Conservation (phyloP, 2,329 filamentous ascomycete species). For the Neopestalotiopsis rosae region DNA sequence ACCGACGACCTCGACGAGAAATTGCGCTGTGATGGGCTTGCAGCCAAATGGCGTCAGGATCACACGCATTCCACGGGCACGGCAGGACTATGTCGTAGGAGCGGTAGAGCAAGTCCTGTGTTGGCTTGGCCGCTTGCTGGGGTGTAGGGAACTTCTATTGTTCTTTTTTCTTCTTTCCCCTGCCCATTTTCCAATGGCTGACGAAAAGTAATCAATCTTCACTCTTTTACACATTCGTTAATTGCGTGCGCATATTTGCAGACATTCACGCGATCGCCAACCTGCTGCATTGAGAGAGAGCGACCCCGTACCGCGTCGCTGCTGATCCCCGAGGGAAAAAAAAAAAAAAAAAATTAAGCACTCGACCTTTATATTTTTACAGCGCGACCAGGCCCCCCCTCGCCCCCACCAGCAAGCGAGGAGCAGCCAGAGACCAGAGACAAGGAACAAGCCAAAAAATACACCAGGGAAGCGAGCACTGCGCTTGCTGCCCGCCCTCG, state of each 20-base stretch:
- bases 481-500: neutral
- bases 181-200: neutral
- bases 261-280: neutral
- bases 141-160: neutral
- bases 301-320: neutral
- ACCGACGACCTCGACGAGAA: slow-evolving; percentile 11
- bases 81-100: neutral
- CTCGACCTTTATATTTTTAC: neutral
- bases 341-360: neutral
- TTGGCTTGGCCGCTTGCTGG: neutral
- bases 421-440: neutral
- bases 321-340: neutral
- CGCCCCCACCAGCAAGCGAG: neutral
- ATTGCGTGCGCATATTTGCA: neutral
- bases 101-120: neutral
- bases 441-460: neutral
- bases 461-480: neutral
- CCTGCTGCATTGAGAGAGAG: neutral
- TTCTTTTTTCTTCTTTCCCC: neutral
- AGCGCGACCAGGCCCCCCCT: neutral
- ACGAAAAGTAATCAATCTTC: neutral
- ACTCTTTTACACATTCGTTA: neutral
- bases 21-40: slow-evolving; percentile 14
- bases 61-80: neutral
- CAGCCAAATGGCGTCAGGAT: slow-evolving; percentile 6